A percentile compares a stretch with the other conserved stretches of the same genome.
These are phyloP conservation scores for Schizochytrium sp. DNA, from an alignment of 108 stramenopile genomes.

Conservation along the genomic window DNA sequence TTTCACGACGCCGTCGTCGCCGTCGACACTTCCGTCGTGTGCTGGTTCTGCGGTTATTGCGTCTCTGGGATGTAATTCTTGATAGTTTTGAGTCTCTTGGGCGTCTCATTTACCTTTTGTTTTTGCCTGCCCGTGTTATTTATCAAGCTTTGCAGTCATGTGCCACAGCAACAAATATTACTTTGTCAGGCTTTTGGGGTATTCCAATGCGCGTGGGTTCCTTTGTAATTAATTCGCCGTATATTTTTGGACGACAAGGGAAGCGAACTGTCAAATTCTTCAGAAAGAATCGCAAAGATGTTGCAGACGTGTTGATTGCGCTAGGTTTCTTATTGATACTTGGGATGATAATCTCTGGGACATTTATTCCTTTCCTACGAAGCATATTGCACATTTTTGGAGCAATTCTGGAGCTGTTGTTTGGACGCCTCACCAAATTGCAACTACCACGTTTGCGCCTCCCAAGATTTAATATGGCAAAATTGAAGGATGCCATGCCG, in stretches of 20 bases:
- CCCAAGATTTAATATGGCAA: slow-evolving; percentile 40
- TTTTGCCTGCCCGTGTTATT: slow-evolving; percentile 9
- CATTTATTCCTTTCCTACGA: not conserved
- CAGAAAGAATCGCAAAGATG: not conserved
- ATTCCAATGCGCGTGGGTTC: not conserved
- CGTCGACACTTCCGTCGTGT: not conserved
- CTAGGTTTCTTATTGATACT: slow-evolving; percentile 10
- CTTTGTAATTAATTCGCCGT: slow-evolving; percentile 17
- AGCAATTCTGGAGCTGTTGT: not conserved
- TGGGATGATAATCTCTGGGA: slow-evolving; percentile 31
- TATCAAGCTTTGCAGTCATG: not conserved
- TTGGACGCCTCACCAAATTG: not conserved
- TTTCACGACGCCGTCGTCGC: too few species aligned
- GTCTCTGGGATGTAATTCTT: not conserved
- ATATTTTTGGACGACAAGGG: not conserved
- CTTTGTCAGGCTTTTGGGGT: not conserved
- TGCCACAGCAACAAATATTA: not conserved
- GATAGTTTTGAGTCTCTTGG: not conserved
- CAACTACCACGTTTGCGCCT: slow-evolving; percentile 30
- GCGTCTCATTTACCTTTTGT: slow-evolving; percentile 33
- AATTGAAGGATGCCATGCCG: not conserved
- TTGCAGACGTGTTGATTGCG: slow-evolving; percentile 33
- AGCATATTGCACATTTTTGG: not conserved
- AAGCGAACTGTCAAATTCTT: slow-evolving; percentile 2
- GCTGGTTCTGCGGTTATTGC: not conserved